Base-by-base conservation (phyloP, 2,329 filamentous ascomycete species). In the Periconia sp. region DNA sequence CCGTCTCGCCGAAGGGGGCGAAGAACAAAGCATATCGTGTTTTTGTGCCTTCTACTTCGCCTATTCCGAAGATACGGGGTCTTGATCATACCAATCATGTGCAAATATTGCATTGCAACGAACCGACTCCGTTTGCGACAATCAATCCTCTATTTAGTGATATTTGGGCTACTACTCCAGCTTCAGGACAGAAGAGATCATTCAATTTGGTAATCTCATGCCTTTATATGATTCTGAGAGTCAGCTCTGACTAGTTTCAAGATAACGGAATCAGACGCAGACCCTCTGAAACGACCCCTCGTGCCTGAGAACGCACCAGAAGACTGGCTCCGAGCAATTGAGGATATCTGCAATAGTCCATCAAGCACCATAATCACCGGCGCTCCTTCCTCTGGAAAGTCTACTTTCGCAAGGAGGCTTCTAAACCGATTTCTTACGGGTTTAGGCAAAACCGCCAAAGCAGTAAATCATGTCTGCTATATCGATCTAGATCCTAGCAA, bases 401-500 rank as follows among this genome's bases (percentile, higher is more conserved):
- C 88, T 1, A 90, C 86, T 0, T 88, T 91, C 62, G 80, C 81
- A 10, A 82, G 80, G 34, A 66, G 89, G 4, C 72, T 92, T 2
- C 70, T 78, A 7, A 92, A 92, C 58, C 79, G 82, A 9, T 70
- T 89, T 7, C 67, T 89, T n/a, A 86, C 83, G 3, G 66, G 73
- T 32, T 50, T 63, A 22, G 65, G 66, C 12, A 67, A 59, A 30
- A 53, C 40, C 2, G 55, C 58, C 12, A 51, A 43, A 22, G 47
- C 63, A 5, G 33, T 62, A 0, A 50, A 61, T 23, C 72, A 68
- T 36, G 73, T 86, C 18, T 78, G 76, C 40, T 73, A 87, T n/a
- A 76, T 94, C 5, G 89, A 94, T 55, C 75, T 92, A 8, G 88
- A 94, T 60, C 86, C 87, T 1, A 86, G 85, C 0, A 88, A 91